Evolutionary conservation across 2,329 filamentous ascomycete species (phyloP).

Genomic region (Cladobotryum mycophilum): DNA sequence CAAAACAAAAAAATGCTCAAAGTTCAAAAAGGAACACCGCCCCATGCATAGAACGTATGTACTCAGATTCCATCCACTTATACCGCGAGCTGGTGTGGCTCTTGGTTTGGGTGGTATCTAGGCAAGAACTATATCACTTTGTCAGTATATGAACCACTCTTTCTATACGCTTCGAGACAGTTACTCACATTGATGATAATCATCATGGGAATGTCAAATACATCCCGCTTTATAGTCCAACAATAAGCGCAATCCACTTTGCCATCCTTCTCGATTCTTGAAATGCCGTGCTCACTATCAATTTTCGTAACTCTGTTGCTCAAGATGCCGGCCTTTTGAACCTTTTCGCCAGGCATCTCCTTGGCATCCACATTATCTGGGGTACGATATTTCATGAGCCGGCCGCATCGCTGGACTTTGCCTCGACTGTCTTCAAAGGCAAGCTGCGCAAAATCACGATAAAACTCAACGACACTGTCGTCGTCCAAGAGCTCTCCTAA

Average conservation of each 20-base stretch:
- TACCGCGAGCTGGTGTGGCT: slow-evolving; percentile 50
- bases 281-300: slow-evolving; percentile 71
- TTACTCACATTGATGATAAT: slow-evolving; percentile 93
- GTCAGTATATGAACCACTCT: slow-evolving; percentile 14
- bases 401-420: slow-evolving; percentile 75
- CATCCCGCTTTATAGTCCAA: slow-evolving; percentile 94
- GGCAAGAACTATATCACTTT: slow-evolving; percentile 45
- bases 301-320: slow-evolving; percentile 57
- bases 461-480: slow-evolving; percentile 88
- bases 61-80: slow-evolving; percentile 21
- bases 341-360: slow-evolving; percentile 40
- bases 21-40: slow-evolving; percentile 12
- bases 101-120: slow-evolving; percentile 53
- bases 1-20: neutral
- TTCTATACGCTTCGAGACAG: neutral
- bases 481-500: slow-evolving; percentile 90
- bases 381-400: slow-evolving; percentile 83
- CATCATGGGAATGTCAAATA: slow-evolving; percentile 97
- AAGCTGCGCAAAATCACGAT: slow-evolving; percentile 88
- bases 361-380: slow-evolving; percentile 49
- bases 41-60: slow-evolving; percentile 11
- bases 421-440: slow-evolving; percentile 89
- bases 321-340: slow-evolving; percentile 38
- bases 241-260: slow-evolving; percentile 93
- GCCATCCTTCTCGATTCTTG: slow-evolving; percentile 75